Evolutionary conservation across 208 protist genomes (phyloP).

Genomic region (Angomonas deanei): DNA sequence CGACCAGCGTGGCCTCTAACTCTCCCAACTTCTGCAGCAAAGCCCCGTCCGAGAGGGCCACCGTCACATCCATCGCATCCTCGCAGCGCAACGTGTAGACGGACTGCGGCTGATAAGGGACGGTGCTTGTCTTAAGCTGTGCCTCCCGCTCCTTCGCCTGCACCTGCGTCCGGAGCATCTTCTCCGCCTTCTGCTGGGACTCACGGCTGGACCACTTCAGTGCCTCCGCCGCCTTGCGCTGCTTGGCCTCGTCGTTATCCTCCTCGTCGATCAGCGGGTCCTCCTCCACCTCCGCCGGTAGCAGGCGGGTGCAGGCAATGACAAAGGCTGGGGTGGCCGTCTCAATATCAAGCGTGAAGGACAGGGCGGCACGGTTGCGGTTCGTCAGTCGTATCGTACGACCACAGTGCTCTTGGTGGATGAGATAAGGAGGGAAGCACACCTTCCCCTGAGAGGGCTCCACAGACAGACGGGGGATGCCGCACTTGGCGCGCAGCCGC

Average conservation of each 20-base stretch:
- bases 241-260: constrained; percentile 17
- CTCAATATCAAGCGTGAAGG: constrained; percentile 45
- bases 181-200: constrained; percentile 16
- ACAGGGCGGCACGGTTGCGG: constrained; percentile 60
- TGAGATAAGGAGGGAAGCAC: constrained; percentile 33
- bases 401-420: constrained; percentile 20
- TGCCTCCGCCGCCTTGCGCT: background rate
- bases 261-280: constrained; percentile 30
- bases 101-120: constrained; percentile 2
- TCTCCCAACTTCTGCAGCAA: constrained; percentile 10
- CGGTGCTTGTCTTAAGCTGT: background rate
- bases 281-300: constrained; percentile 29
- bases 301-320: constrained; percentile 12
- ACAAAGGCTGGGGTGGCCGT: constrained; percentile 8
- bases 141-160: constrained; percentile 1
- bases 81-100: constrained; percentile 50
- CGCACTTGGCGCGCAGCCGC: constrained; percentile 67
- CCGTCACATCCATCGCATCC: constrained; percentile 55
- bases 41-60: constrained; percentile 18
- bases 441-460: constrained; percentile 57
- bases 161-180: constrained; percentile 11
- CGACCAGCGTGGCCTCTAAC: background rate
- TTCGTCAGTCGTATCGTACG: constrained; percentile 76
- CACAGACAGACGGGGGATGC: constrained; percentile 56
- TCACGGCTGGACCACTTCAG: constrained; percentile 1